Evolutionary conservation across 108 stramenopile species (phyloP), one percentile per base, ranked within the genome.

Genomic region (Stephanodiscus minutulus): DNA sequence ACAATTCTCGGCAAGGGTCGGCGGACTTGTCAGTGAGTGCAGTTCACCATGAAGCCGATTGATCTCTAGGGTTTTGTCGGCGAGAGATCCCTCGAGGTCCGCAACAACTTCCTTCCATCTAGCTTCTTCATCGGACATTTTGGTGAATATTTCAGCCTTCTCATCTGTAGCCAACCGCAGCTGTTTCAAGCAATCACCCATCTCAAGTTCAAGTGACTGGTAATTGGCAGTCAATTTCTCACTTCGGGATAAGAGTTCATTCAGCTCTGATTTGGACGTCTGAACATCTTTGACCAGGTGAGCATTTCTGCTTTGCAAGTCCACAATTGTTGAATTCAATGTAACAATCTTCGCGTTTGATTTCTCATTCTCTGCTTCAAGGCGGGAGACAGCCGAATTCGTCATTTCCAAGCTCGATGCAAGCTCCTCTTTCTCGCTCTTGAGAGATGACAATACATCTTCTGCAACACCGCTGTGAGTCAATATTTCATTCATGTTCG

Each of bases 1-100:
- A 37, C 70, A 39, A 13, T 80, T 54, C 21, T 76, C 71, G 17
- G 74, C 41, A 1, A 37, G 64, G 20, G 61, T 44, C 12, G 79
- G 50, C 20, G 48, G 66, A 18, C 28, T 53, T 3, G 20, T 31
- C 49, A 56, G 13, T 41, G 64, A 24, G 11, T 60, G 11, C 36
- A 73, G 7, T 57, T 22, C 35, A 25, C 55, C 48, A 33, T 35
- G n/a, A 1, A 46, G 56, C 24, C 67, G 64, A 15, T 15, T 65
- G 12, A 73, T 36, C 58, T 66, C 53, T 66, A n/a, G 24, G 25
- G 58, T n/a, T 27, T 50, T 44, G 15, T 64, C 64, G 12, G 8
- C 48, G 48, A 64, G 46, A 64, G 24, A 64, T 29, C 18, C 15
- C 4, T 64, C 31, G 17, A 64, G 41, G 18, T 64, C 15, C 18